A percentile compares a stretch with the other conserved stretches of the same genome.
phyloP scores from a whole-genome alignment of 352 stramenopile genomes.

The Globisporangium canariense region DNA sequence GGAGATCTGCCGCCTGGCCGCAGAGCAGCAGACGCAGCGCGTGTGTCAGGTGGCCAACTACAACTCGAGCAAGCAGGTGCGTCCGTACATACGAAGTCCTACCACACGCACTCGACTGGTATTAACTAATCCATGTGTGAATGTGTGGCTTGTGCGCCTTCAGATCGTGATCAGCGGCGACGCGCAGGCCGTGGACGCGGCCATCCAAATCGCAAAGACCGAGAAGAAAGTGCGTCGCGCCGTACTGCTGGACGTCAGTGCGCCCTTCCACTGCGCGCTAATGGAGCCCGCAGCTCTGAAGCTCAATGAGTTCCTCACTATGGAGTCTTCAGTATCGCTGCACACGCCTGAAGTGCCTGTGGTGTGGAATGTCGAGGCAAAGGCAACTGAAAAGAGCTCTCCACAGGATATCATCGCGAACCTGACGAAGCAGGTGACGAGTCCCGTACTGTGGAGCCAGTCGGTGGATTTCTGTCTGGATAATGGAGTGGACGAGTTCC shows the following conservation, averaged over 20 bases:
- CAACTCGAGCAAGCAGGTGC: conserved; percentile 84
- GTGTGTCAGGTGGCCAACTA: conserved; percentile 86
- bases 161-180: conserved; percentile 74
- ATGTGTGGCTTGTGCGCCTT: neutral
- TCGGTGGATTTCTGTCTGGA: conserved; percentile 73
- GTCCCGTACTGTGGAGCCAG: conserved; percentile 72
- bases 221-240: conserved; percentile 70
- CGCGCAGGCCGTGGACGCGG: conserved; percentile 38
- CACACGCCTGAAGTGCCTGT: conserved; percentile 47
- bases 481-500: conserved; percentile 42
- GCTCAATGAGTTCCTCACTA: conserved; percentile 34
- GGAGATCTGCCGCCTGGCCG: conserved; percentile 45
- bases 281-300: conserved; percentile 66
- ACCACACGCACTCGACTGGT: too few relatives aligned
- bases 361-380: conserved; percentile 79
- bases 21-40: conserved; percentile 23
- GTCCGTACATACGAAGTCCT: too few relatives aligned
- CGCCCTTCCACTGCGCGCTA: conserved; percentile 79
- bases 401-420: conserved; percentile 35
- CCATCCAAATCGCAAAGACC: conserved; percentile 55
- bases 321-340: conserved; percentile 23
- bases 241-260: conserved; percentile 72
- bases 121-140: too few relatives aligned
- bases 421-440: conserved; percentile 60
- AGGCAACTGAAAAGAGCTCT: conserved; percentile 33